Base-by-base conservation (phyloP, 2,329 filamentous ascomycete genomes). In the Aspergillus sp. region DNA sequence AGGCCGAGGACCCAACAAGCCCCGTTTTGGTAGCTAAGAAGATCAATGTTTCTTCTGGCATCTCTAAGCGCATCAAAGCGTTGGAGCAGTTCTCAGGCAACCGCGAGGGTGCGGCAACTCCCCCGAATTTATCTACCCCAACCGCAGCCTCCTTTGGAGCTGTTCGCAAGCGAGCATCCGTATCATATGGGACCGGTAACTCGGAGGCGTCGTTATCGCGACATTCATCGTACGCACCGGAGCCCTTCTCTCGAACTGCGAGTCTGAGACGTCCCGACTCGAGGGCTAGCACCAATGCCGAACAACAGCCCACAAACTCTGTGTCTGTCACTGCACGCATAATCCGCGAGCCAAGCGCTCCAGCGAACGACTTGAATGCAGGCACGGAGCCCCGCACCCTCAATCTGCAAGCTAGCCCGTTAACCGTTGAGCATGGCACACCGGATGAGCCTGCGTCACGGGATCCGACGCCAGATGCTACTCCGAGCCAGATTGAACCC, bases 31-130 rank as follows among this genome's bases (percentile, higher is more conserved):
- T 82, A 47, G 79, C 84, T 3, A 91, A 90, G 71, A 96, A 93
- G 72, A 82, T 88, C 63, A 95, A 90, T 67, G 84, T 98, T 22
- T 93, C 91, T 7, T 92, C 90, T 8, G 92, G 91, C 65, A 97
- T 99, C 60, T 96, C 93, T 3, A 91, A 93, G 72, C 88, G 95
- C 42, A 98, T 98, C 73, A 96, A 96, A 74, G 92, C 93, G 6
- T 80, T 99, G 53, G 90, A 96, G 70, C 93, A 91, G 73, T 82
- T 95, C 55, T 81, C 81, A 3, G 79, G 64, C 82, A 87, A 58
- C 75, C 66, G 71, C 57, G 66, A 74, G 63, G 61, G 73, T 45
- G 65, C 71, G 9, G 61, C 61, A 61, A 68, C 54, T 68, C 54
- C 67, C 64, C 61, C 67, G 60, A 59, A 68, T 64, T 58, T 74